Base-by-base conservation (phyloP, 805 yeast genomes). In the Spathaspora arborariae region DNA sequence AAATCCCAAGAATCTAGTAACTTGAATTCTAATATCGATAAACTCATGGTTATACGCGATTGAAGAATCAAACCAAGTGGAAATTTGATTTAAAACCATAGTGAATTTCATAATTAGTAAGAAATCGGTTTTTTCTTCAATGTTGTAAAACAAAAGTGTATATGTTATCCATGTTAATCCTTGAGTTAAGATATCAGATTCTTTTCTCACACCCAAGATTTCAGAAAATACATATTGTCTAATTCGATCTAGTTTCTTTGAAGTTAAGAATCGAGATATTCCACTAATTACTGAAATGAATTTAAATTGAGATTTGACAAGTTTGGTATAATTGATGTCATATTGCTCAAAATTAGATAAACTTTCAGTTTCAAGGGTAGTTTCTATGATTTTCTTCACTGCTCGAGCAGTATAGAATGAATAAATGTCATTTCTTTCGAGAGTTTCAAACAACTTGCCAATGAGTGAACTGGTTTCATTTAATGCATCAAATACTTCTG, bases 171-270 rank as follows among this genome's bases (percentile, higher is more conserved):
- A 73, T 13, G 60, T 62, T 30, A 80, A 58, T 0, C 85, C 85
- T 2, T 58, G 58, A 2, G 56, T 41, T 6, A 72, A 44, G 10
- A 82, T 70, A 26, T 76, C 76, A 0, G 62, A 44, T 5, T 58
- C 52, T 2, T 73, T 55, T 43, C 70, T 72, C 2, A 77, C 64
- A 1, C 89, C 88, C 40, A 85, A 66, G 18, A 85, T 58, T 53
- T 84, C 89, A 1, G 91, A 80, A 11, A 82, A 81, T n/a, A 79
- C 66, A 46, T 73, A 71, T 51, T 82, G 85, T 52, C 90, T 74
- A 8, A 79, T 53, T 48, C 82, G 72, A 15, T 76, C 82, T 27
- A 79, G 68, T 33, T 67, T 64, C 0, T 63, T 48, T 8, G 73
- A 58, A 1, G 72, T 55, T 27, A 75, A 59, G 22, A 72, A 73